phyloP scores from a whole-genome alignment of 176 grass and related monocot genomes.

The Bothriochloa decipiens region DNA sequence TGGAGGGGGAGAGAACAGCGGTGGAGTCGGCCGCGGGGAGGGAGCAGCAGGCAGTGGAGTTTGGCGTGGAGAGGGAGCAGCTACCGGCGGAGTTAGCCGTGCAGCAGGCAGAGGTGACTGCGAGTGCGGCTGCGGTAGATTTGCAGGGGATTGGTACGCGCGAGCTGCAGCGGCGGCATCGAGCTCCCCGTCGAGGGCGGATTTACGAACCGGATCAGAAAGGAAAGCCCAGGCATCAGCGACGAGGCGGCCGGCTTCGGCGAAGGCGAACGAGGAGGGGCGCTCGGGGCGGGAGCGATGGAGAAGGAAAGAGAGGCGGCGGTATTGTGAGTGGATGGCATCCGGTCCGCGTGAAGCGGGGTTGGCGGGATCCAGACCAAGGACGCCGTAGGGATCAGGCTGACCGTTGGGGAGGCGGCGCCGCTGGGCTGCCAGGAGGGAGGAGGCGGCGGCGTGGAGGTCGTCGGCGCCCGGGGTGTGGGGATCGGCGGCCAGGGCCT shows the following conservation, averaged over 20 bases:
- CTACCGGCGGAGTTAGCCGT: background rate
- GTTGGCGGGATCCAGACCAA: conserved; percentile 59
- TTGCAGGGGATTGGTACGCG: conserved; percentile 11
- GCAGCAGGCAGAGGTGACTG: conserved; percentile 5
- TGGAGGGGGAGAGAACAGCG: background rate
- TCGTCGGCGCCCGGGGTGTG: conserved; percentile 57
- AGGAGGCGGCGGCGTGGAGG: conserved; percentile 60
- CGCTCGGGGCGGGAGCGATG: conserved; percentile 40
- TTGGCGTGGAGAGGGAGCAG: background rate
- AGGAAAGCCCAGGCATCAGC: conserved; percentile 66
- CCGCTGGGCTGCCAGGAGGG: conserved; percentile 58
- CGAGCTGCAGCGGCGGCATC: conserved; percentile 42
- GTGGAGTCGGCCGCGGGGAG: background rate
- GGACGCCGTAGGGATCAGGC: conserved; percentile 69
- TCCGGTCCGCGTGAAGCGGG: conserved; percentile 47
- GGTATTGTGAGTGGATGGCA: conserved; percentile 53
- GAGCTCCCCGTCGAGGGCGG: conserved; percentile 60
- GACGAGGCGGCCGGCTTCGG: conserved; percentile 64
- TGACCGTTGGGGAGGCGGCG: conserved; percentile 47
- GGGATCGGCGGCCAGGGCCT: conserved; percentile 65
- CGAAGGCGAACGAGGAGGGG: conserved; percentile 38
- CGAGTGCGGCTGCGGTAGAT: conserved; percentile 17
- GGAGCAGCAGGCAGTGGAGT: background rate
- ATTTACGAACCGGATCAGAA: conserved; percentile 62
- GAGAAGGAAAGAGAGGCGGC: conserved; percentile 64